A percentile compares a stretch with the other conserved stretches of the same genome.
Conservation (phyloP, 495 filamentous ascomycete genomes). For the Penicillium turbatum region DNA sequence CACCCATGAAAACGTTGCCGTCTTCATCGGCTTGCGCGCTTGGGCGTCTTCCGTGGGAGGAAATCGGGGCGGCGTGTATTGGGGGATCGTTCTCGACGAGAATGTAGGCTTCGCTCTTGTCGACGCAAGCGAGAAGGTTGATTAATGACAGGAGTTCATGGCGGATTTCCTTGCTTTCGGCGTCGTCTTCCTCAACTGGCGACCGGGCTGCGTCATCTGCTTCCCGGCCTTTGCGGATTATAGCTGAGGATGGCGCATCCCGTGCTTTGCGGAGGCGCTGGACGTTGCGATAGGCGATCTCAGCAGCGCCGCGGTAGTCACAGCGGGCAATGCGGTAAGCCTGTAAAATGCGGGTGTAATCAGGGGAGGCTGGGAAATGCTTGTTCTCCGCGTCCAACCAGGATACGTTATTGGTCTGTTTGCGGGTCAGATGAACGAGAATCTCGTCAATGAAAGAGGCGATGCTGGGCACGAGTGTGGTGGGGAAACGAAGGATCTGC, state of each 20-base stretch:
- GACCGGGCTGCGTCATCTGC: slow-evolving; percentile 49
- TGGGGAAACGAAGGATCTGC: slow-evolving; percentile 67
- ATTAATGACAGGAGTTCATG: slow-evolving; percentile 77
- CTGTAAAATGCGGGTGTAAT: slow-evolving; percentile 79
- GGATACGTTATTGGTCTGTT: slow-evolving; percentile 35
- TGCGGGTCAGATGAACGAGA: slow-evolving; percentile 51
- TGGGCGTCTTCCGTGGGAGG: slow-evolving; percentile 13
- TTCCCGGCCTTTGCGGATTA: slow-evolving; percentile 30
- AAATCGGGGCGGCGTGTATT: background rate
- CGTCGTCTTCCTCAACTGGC: slow-evolving; percentile 52
- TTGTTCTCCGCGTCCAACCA: slow-evolving; percentile 32
- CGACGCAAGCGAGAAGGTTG: slow-evolving; percentile 82
- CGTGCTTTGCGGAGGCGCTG: slow-evolving; percentile 53
- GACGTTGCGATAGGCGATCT: slow-evolving; percentile 63
- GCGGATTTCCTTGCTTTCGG: slow-evolving; percentile 50
- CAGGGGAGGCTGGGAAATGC: slow-evolving; percentile 30
- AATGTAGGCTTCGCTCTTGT: slow-evolving; percentile 71
- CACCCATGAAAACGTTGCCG: slow-evolving; percentile 43
- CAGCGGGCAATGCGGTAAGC: slow-evolving; percentile 78
- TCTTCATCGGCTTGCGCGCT: slow-evolving; percentile 38
- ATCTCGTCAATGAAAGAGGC: slow-evolving; percentile 73
- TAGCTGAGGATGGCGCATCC: slow-evolving; percentile 44
- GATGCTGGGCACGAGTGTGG: slow-evolving; percentile 60
- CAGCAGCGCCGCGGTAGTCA: slow-evolving; percentile 85
- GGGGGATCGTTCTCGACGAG: slow-evolving; percentile 46